Evolutionary conservation across 331 rosid genomes (phyloP).

Genomic region (Acacia pycnantha): DNA sequence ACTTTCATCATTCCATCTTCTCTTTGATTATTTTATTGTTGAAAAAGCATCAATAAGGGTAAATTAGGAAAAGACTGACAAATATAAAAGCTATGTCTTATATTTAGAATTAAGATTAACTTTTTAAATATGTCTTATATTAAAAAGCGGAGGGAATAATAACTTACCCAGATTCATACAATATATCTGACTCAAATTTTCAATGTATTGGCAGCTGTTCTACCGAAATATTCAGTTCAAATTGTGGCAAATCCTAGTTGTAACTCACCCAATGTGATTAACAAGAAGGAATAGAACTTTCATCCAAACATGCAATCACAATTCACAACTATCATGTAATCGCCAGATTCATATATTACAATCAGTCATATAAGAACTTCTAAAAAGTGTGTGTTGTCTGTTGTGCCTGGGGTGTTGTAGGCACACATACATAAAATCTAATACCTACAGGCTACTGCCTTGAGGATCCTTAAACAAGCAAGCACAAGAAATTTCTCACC

Average conservation of each 20-base stretch:
- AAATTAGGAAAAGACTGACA: no score
- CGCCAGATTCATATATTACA: background rate
- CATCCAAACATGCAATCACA: no score
- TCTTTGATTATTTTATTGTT: no score
- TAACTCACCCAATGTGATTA: background rate
- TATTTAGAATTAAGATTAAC: no score
- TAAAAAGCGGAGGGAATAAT: background rate
- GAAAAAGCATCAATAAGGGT: no score
- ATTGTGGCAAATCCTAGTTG: background rate
- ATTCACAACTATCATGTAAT: background rate
- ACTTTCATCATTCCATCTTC: no score
- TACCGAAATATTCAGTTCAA: background rate
- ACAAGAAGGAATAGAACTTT: background rate
- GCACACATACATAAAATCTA: background rate
- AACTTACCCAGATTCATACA: background rate
- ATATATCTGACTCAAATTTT: background rate
- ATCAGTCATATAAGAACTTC: background rate
- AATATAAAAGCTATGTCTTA: no score
- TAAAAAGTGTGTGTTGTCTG: background rate
- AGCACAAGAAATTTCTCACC: slow-evolving; percentile 43
- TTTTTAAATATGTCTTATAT: no score
- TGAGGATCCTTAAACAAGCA: slow-evolving; percentile 55
- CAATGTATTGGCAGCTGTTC: background rate
- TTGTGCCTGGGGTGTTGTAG: background rate
- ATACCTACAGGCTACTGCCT: slow-evolving; percentile 39